phyloP scores from a whole-genome alignment of 345 rosid genomes.

The Ceriops decandra region DNA sequence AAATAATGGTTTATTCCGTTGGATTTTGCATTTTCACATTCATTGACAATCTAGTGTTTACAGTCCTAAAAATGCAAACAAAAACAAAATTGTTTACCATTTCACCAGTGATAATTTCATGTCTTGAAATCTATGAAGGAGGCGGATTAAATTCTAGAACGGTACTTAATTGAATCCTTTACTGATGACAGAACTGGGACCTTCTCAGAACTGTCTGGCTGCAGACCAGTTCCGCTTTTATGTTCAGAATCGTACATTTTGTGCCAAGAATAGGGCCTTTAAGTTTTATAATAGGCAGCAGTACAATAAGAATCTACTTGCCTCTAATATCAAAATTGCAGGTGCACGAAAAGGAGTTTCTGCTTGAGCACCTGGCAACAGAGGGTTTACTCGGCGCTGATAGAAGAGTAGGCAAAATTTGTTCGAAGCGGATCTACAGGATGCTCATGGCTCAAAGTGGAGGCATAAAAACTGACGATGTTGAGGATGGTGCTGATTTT shows the following conservation, averaged over 20 bases:
- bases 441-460: constrained; percentile 73
- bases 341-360: constrained; percentile 87
- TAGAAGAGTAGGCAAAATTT: constrained; percentile 72
- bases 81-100: too few relatives aligned
- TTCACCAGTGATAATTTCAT: too few relatives aligned
- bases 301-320: background rate
- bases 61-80: too few relatives aligned
- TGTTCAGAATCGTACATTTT: background rate
- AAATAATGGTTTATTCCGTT: too few relatives aligned
- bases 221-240: too few relatives aligned
- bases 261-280: background rate
- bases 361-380: constrained; percentile 63
- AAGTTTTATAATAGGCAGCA: background rate
- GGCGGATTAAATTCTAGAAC: too few relatives aligned
- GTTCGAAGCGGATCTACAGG: constrained; percentile 83
- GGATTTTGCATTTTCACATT: too few relatives aligned
- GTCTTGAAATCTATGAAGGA: too few relatives aligned
- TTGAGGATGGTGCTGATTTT: constrained; percentile 88
- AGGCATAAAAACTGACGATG: constrained; percentile 70
- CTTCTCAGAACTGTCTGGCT: too few relatives aligned
- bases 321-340: constrained; percentile 24
- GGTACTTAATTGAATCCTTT: too few relatives aligned
- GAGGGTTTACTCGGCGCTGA: constrained; percentile 74
- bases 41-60: too few relatives aligned
- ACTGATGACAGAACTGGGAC: too few relatives aligned